Conservation (phyloP, 2,329 filamentous ascomycete genomes). For the Apiospora kogelbergensis region DNA sequence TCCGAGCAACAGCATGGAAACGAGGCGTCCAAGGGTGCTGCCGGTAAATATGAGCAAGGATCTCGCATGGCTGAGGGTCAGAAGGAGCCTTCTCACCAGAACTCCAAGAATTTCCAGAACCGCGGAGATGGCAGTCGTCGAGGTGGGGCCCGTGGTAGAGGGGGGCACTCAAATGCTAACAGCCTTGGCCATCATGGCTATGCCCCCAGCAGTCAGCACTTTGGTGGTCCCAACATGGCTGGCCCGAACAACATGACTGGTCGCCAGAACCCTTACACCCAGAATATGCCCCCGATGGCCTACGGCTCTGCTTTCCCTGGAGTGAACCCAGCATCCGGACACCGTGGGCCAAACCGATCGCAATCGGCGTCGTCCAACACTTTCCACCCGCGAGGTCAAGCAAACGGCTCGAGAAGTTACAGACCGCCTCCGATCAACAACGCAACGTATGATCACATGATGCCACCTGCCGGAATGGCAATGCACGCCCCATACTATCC, state of each 20-base stretch:
- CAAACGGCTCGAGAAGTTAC: slow-evolving; percentile 10
- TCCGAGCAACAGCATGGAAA: slow-evolving; percentile 5
- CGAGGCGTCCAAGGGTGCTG: not conserved
- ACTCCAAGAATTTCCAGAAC: slow-evolving; percentile 10
- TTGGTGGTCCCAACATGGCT: slow-evolving; percentile 3
- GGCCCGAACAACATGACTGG: not conserved
- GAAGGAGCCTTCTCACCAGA: slow-evolving; percentile 2
- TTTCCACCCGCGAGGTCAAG: not conserved
- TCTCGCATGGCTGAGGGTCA: not conserved
- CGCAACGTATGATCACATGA: slow-evolving; percentile 9
- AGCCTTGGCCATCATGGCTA: slow-evolving; percentile 24
- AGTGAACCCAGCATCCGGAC: slow-evolving; percentile 21
- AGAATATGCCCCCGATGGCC: slow-evolving; percentile 23
- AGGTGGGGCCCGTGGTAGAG: slow-evolving; percentile 46
- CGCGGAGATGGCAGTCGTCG: slow-evolving; percentile 41
- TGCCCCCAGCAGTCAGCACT: slow-evolving; percentile 12
- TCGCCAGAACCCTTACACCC: slow-evolving; percentile 18
- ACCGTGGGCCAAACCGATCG: slow-evolving; percentile 45
- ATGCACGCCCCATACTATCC: slow-evolving; percentile 9
- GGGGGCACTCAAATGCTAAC: slow-evolving; percentile 30
- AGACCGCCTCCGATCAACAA: slow-evolving; percentile 4
- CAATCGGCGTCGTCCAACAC: slow-evolving; percentile 56
- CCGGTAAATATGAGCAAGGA: not conserved
- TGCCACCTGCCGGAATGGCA: slow-evolving; percentile 4
- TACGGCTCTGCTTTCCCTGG: slow-evolving; percentile 23